These are phyloP conservation scores for Clavispora vitiphila DNA, from an alignment of 805 yeast species.

Conservation along the genomic window DNA sequence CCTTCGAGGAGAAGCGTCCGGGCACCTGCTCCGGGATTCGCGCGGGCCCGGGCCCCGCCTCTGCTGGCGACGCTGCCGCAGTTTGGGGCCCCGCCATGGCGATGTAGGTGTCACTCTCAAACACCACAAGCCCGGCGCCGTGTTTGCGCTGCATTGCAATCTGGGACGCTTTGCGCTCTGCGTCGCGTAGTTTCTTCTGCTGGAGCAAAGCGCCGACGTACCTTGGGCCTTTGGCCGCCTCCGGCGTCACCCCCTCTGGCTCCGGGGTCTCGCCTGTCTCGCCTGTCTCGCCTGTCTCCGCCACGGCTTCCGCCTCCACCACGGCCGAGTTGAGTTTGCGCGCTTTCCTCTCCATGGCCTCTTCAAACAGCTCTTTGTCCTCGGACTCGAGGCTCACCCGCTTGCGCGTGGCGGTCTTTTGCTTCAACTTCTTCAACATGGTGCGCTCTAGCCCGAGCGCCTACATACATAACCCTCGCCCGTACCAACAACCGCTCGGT, in stretches of 20 bases:
- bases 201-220: not conserved
- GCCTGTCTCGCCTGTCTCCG: too few species aligned
- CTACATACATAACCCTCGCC: too few species aligned
- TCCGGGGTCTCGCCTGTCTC: too few species aligned
- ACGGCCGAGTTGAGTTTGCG: not conserved
- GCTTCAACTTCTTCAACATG: not conserved
- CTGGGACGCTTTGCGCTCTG: not conserved
- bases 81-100: not conserved
- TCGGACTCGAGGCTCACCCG: not conserved
- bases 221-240: not conserved
- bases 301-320: not conserved
- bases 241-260: too few species aligned
- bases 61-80: not conserved
- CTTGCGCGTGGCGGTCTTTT: not conserved
- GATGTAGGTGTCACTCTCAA: not conserved
- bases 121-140: conserved; percentile 1
- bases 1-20: not conserved
- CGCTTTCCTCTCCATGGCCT: not conserved
- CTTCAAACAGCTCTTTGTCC: conserved; percentile 1
- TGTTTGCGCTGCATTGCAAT: not conserved
- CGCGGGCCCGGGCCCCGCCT: too few species aligned
- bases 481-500: too few species aligned
- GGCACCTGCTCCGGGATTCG: too few species aligned
- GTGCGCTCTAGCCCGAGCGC: too few species aligned
- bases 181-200: not conserved